phyloP scores from a whole-genome alignment of 345 rosid species.

The Eucalyptus shirleyi region DNA sequence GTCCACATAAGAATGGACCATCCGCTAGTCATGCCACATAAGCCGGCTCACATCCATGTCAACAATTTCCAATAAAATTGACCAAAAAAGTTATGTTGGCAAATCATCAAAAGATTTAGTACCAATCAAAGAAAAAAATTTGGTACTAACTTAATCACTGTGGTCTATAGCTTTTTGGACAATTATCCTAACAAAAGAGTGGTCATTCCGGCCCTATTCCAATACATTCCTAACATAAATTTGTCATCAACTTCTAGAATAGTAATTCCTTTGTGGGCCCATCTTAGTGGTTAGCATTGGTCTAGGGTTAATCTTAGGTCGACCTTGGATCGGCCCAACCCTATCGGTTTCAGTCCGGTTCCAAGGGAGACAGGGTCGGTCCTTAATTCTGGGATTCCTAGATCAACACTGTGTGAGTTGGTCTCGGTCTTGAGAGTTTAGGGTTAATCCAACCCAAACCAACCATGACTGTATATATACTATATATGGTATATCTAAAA shows the following conservation, averaged over 20 bases:
- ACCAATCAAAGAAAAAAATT: no score
- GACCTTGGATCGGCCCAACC: rapidly evolving
- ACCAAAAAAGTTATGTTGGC: no score
- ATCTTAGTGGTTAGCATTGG: neutral
- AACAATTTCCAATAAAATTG: neutral
- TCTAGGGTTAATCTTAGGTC: no score
- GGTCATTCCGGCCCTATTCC: neutral
- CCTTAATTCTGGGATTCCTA: no score
- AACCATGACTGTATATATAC: rapidly evolving
- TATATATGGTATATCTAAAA: no score
- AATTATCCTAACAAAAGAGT: neutral
- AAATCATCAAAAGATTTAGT: no score
- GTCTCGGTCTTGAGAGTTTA: no score
- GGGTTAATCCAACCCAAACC: no score
- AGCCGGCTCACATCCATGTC: neutral
- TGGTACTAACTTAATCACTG: neutral
- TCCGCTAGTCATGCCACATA: rapidly evolving
- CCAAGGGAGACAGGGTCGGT: rapidly evolving
- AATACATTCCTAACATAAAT: constrained; percentile 28
- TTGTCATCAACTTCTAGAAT: constrained; percentile 1
- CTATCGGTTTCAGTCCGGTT: rapidly evolving
- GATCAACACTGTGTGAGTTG: no score
- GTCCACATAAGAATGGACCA: neutral
- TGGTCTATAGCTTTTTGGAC: no score
- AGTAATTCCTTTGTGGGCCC: neutral